Evolutionary conservation across 75 land plant genomes (phyloP).

Genomic region (Ceratopteris richardii): DNA sequence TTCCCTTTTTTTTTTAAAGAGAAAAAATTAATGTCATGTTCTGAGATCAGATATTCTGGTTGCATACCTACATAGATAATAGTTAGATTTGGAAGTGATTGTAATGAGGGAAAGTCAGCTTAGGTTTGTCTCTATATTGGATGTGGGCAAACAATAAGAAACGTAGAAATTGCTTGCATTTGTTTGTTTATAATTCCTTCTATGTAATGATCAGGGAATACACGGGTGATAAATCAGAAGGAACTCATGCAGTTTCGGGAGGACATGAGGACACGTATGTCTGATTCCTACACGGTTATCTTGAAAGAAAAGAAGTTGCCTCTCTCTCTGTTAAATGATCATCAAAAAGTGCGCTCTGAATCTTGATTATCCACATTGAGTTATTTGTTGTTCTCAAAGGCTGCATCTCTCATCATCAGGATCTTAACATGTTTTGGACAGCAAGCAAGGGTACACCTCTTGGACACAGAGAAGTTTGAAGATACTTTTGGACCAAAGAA

Average conservation of each 20-base stretch:
- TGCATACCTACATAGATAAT: too few relatives aligned
- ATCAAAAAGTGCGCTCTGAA: constrained; percentile 50
- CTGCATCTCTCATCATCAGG: neutral
- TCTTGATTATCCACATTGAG: neutral
- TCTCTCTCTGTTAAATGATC: constrained; percentile 72
- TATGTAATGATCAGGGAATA: constrained; percentile 49
- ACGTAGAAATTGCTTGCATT: too few relatives aligned
- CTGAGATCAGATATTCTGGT: too few relatives aligned
- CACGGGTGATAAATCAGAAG: constrained; percentile 79
- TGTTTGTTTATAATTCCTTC: neutral
- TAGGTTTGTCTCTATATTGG: too few relatives aligned
- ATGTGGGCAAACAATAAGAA: too few relatives aligned
- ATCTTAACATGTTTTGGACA: constrained; percentile 11
- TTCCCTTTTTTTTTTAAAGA: too few relatives aligned
- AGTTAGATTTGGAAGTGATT: too few relatives aligned
- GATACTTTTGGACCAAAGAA: constrained; percentile 89
- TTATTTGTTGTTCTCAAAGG: too few relatives aligned
- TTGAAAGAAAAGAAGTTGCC: constrained; percentile 87
- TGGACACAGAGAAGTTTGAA: constrained; percentile 75
- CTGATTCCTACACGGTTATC: constrained; percentile 79
- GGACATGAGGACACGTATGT: constrained; percentile 59
- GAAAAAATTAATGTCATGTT: too few relatives aligned
- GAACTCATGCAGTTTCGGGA: constrained; percentile 87
- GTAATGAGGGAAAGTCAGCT: too few relatives aligned
- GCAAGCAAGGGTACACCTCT: constrained; percentile 90